Conservation (phyloP, 768 basidiomycete species). For the Mycena indigotica region DNA sequence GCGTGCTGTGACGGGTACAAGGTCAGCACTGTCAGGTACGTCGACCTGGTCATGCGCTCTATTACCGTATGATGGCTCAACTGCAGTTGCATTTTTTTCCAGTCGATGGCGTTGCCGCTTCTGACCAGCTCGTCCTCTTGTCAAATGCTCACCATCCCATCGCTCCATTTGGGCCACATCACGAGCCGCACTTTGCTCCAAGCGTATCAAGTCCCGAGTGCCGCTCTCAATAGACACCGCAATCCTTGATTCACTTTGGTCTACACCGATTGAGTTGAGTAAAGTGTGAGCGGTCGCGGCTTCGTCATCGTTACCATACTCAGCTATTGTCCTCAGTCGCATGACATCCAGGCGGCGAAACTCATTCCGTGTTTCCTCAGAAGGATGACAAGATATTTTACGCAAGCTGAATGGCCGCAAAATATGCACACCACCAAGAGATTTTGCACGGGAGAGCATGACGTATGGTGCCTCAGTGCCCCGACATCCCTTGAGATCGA, state of each 20-base stretch:
- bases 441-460: conserved; percentile 32
- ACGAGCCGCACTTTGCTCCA: neutral
- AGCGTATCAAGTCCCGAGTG: neutral
- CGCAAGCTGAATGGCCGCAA: conserved; percentile 19
- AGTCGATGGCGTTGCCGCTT: too few relatives aligned
- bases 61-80: too few relatives aligned
- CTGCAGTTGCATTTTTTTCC: too few relatives aligned
- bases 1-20: too few relatives aligned
- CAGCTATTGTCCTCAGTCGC: neutral
- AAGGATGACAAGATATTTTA: conserved; percentile 5
- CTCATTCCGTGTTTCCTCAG: conserved; percentile 5
- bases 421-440: conserved; percentile 25
- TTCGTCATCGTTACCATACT: neutral
- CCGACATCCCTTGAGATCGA: conserved; percentile 23
- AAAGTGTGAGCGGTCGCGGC: too few relatives aligned
- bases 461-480: conserved; percentile 30
- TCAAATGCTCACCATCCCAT: too few relatives aligned
- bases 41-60: too few relatives aligned
- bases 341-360: neutral
- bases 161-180: neutral
- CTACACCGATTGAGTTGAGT: neutral
- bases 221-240: neutral
- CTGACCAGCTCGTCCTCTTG: too few relatives aligned
- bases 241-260: neutral
- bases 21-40: too few relatives aligned